A percentile compares a stretch with the other conserved stretches of the same genome.
These are phyloP conservation scores for Nannizziopsis barbatae DNA, from an alignment of 2,329 filamentous ascomycete genomes.

Conservation along the genomic window DNA sequence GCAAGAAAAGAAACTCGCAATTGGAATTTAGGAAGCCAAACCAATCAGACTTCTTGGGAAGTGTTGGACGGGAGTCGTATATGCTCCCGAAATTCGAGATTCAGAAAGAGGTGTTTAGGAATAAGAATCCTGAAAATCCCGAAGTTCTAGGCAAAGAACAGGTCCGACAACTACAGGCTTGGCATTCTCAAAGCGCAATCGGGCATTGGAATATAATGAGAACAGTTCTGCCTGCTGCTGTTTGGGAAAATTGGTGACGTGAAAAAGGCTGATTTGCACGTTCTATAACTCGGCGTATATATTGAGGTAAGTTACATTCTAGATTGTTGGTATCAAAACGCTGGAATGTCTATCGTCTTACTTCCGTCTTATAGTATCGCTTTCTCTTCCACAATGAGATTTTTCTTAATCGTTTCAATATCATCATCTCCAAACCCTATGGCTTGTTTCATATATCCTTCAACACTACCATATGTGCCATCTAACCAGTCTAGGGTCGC, in stretches of 20 bases:
- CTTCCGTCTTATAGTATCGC: conserved; percentile 8
- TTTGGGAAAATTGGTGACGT: conserved; percentile 80
- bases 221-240: conserved; percentile 58
- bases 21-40: conserved; percentile 57
- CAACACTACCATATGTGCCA: conserved; percentile 50
- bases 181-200: conserved; percentile 63
- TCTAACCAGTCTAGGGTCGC: conserved; percentile 45
- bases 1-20: conserved; percentile 51
- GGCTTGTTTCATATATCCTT: conserved; percentile 49
- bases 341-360: not conserved
- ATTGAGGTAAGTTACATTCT: conserved; percentile 4
- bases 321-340: not conserved
- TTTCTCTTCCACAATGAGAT: conserved; percentile 35
- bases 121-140: conserved; percentile 36
- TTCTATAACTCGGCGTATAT: not conserved
- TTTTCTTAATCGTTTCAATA: conserved; percentile 40
- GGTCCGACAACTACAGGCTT: conserved; percentile 55
- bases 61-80: conserved; percentile 56
- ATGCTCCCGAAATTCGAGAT: conserved; percentile 65
- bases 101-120: conserved; percentile 30
- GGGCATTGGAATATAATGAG: conserved; percentile 93
- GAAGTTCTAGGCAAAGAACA: conserved; percentile 38
- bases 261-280: not conserved
- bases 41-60: conserved; percentile 58
- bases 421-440: conserved; percentile 49